Conservation (phyloP, 2,329 filamentous ascomycete species). For the Fusarium caatingaense region DNA sequence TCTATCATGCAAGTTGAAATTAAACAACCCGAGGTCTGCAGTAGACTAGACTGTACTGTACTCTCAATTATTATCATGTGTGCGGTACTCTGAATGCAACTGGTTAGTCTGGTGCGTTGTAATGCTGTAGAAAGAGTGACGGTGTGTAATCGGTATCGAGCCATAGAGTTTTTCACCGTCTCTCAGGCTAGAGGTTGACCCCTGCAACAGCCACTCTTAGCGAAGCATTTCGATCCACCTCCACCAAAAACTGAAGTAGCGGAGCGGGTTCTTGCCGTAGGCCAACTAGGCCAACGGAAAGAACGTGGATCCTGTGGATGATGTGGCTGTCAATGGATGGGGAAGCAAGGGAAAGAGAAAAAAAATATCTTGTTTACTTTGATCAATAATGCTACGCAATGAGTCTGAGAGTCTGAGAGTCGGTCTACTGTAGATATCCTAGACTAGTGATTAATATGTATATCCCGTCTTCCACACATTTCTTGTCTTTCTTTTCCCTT, state of each 20-base stretch:
- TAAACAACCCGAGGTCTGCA: background rate
- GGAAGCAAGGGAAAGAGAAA: constrained; percentile 15
- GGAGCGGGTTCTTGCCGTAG: constrained; percentile 36
- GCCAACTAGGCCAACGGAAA: constrained; percentile 41
- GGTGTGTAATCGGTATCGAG: constrained; percentile 37
- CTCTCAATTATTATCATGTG: background rate
- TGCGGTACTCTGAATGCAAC: background rate
- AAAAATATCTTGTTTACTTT: constrained; percentile 33
- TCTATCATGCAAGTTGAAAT: background rate
- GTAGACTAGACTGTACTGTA: background rate
- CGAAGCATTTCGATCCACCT: constrained; percentile 7
- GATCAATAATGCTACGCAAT: background rate
- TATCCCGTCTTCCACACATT: constrained; percentile 27
- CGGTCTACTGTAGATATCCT: constrained; percentile 16
- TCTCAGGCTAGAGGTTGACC: constrained; percentile 2
- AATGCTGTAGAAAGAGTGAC: constrained; percentile 16
- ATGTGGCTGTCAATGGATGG: constrained; percentile 48
- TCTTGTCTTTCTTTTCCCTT: background rate
- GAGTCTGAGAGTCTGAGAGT: constrained; percentile 30
- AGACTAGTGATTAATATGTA: constrained; percentile 15
- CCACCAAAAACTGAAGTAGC: constrained; percentile 18
- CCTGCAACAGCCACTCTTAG: background rate
- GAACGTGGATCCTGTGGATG: constrained; percentile 39
- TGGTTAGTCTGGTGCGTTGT: constrained; percentile 9
- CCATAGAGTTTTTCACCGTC: constrained; percentile 40